Percentiles rank a stretch among this genome's conserved stretches.
Conservation (phyloP, 352 stramenopile species). For the Nothophytophthora sp. region DNA sequence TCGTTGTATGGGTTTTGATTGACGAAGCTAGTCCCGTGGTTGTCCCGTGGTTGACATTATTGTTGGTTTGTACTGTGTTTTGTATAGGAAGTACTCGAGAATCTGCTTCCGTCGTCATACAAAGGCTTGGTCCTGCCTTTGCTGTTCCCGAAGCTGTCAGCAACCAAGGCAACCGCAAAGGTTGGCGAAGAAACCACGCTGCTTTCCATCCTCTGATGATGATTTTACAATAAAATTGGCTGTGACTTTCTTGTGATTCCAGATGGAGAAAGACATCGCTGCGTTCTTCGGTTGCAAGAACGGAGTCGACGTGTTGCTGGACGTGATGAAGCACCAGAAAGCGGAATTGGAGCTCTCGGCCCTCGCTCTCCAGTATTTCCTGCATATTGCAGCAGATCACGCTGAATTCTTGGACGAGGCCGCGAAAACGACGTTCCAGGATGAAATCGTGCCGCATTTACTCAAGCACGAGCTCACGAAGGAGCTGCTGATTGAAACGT, state of each 20-base stretch:
- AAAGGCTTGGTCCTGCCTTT: slow-evolving; percentile 76
- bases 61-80: slow-evolving; percentile 4
- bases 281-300: slow-evolving; percentile 46
- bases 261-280: slow-evolving; percentile 66
- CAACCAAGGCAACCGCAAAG: slow-evolving; percentile 62
- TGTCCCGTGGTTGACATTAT: no score
- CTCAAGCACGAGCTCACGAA: slow-evolving; percentile 64
- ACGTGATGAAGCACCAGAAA: slow-evolving; percentile 69
- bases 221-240: not conserved
- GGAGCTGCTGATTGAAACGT: slow-evolving; percentile 77
- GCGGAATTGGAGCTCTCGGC: slow-evolving; percentile 67
- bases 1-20: not conserved
- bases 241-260: slow-evolving; percentile 4
- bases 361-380: slow-evolving; percentile 80
- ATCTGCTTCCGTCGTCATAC: slow-evolving; percentile 68
- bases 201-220: not conserved
- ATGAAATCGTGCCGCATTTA: slow-evolving; percentile 58
- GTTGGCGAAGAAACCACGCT: slow-evolving; percentile 11
- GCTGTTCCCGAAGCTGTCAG: slow-evolving; percentile 59
- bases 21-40: no score
- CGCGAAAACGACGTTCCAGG: slow-evolving; percentile 44
- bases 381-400: slow-evolving; percentile 74
- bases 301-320: slow-evolving; percentile 65
- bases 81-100: slow-evolving; percentile 79
- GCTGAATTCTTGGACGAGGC: slow-evolving; percentile 32